These are phyloP conservation scores for Neurospora sp. DNA, from an alignment of 495 filamentous ascomycete species.

Conservation along the genomic window DNA sequence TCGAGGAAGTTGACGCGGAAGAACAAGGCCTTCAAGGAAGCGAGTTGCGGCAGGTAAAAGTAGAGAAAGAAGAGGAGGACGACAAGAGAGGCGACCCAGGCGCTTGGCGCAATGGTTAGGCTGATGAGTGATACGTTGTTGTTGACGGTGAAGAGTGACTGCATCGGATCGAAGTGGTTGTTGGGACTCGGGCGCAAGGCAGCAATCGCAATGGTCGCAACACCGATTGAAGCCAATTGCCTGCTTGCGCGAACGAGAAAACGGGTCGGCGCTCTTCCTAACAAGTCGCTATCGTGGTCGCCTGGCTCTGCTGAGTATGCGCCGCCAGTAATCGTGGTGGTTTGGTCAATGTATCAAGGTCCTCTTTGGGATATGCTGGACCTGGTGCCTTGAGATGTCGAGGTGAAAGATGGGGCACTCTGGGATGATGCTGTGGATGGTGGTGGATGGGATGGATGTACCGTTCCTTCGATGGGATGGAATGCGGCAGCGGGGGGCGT, in stretches of 20 bases:
- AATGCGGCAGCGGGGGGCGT: not conserved
- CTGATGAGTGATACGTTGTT: constrained; percentile 45
- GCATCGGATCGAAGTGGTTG: constrained; percentile 26
- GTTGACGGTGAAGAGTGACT: constrained; percentile 41
- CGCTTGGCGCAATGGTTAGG: constrained; percentile 42
- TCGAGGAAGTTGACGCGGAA: constrained; percentile 2
- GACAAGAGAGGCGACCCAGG: constrained; percentile 40
- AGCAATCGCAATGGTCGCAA: not conserved
- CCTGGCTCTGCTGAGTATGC: not conserved
- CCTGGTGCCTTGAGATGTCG: not conserved
- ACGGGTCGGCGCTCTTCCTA: not conserved
- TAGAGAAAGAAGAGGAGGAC: constrained; percentile 40
- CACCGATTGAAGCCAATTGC: not conserved
- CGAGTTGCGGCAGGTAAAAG: constrained; percentile 34
- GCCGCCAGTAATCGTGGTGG: not conserved
- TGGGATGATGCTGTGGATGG: not conserved
- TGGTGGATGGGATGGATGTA: not conserved
- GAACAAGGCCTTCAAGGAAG: constrained; percentile 5
- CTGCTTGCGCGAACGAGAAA: not conserved
- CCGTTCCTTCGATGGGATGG: not conserved
- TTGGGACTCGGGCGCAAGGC: not conserved
- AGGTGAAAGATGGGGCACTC: not conserved
- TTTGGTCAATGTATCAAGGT: not conserved
- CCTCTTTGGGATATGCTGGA: not conserved
- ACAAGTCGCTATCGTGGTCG: not conserved